Evolutionary conservation across 2,329 filamentous ascomycete species (phyloP).

Genomic region (Pseudogymnoascus sp.): DNA sequence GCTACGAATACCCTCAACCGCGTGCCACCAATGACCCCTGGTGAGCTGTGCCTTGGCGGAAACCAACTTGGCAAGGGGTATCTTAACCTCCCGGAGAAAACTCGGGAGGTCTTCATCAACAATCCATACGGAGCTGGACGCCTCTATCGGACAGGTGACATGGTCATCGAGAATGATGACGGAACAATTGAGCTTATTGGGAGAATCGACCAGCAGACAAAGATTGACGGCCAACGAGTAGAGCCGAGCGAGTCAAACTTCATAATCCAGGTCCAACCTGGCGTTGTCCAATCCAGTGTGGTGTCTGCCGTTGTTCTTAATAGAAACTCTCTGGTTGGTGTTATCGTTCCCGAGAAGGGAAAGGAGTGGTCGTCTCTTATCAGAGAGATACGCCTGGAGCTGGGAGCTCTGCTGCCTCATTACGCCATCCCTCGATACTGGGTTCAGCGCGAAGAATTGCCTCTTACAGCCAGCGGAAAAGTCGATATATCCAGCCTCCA

Average conservation of each 20-base stretch:
- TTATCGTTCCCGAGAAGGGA: background rate
- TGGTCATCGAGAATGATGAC: conserved; percentile 43
- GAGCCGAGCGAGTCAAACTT: conserved; percentile 52
- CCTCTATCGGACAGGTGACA: conserved; percentile 52
- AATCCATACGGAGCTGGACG: conserved; percentile 43
- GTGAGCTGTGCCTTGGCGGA: conserved; percentile 25
- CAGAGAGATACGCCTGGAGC: background rate
- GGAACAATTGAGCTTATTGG: conserved; percentile 52
- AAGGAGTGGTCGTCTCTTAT: background rate
- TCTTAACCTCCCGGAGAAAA: conserved; percentile 48
- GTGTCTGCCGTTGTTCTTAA: background rate
- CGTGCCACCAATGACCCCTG: background rate
- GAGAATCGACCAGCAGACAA: conserved; percentile 54
- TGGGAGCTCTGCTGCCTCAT: background rate
- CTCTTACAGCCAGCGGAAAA: conserved; percentile 9
- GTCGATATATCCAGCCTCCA: conserved; percentile 7
- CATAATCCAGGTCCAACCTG: background rate
- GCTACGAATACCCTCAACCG: background rate
- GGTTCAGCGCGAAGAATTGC: conserved; percentile 3
- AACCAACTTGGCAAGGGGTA: conserved; percentile 53
- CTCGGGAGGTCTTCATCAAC: conserved; percentile 45
- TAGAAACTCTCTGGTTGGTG: background rate
- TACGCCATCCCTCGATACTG: conserved; percentile 11
- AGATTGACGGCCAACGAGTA: conserved; percentile 52
- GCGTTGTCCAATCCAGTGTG: background rate